Evolutionary conservation across 2,329 filamentous ascomycete species (phyloP).

Genomic region (Nemania bipapillata): DNA sequence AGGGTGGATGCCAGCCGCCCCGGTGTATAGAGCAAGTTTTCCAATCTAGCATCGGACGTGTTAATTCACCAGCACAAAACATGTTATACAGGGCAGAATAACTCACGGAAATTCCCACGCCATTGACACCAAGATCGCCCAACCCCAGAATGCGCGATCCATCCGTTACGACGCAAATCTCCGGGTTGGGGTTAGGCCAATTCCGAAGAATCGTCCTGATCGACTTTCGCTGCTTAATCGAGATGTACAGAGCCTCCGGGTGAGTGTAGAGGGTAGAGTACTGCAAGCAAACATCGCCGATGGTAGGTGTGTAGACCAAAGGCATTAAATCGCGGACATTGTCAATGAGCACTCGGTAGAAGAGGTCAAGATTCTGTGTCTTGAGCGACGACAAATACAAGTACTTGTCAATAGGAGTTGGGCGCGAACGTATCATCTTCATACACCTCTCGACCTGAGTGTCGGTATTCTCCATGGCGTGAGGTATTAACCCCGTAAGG

Average conservation of each 20-base stretch:
- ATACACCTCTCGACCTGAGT: slow-evolving; percentile 74
- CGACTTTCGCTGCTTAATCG: slow-evolving; percentile 91
- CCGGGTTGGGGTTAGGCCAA: slow-evolving; percentile 88
- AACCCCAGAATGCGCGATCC: slow-evolving; percentile 92
- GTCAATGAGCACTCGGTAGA: slow-evolving; percentile 83
- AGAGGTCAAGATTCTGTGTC: slow-evolving; percentile 80
- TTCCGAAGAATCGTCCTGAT: slow-evolving; percentile 89
- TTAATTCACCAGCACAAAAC: slow-evolving; percentile 44
- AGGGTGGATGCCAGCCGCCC: slow-evolving; percentile 93
- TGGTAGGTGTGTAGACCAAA: slow-evolving; percentile 86
- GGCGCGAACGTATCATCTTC: slow-evolving; percentile 76
- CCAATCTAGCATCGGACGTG: slow-evolving; percentile 69
- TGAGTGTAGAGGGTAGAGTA: slow-evolving; percentile 97
- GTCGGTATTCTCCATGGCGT: slow-evolving; percentile 69
- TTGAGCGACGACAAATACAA: slow-evolving; percentile 82
- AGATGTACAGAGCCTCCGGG: slow-evolving; percentile 95
- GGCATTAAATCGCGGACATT: slow-evolving; percentile 82
- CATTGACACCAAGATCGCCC: slow-evolving; percentile 94
- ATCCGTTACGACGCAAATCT: slow-evolving; percentile 97
- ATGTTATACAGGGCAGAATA: slow-evolving; percentile 21
- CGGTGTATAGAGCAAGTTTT: slow-evolving; percentile 94
- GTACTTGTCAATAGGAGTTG: slow-evolving; percentile 82
- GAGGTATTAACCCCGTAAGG: slow-evolving; percentile 72
- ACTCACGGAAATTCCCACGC: slow-evolving; percentile 92
- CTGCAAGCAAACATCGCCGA: slow-evolving; percentile 94